A percentile compares a stretch with the other conserved stretches of the same genome.
Conservation (phyloP, 768 basidiomycete genomes). For the Dioszegia crocea region DNA sequence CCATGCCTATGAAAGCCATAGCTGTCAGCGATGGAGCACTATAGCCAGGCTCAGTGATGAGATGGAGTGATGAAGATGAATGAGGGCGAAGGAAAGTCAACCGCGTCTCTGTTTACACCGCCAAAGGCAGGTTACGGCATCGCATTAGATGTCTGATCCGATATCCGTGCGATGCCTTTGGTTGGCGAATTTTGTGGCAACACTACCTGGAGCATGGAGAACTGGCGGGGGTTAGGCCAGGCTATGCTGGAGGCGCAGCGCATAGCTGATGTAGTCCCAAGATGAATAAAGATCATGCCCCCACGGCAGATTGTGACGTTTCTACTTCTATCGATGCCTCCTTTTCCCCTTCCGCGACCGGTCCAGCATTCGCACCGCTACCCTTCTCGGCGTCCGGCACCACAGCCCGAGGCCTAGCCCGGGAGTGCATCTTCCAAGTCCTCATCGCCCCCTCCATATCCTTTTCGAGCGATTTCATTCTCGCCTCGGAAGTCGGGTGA, state of each 20-base stretch:
- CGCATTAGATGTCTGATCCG: too few relatives aligned
- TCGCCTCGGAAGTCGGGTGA: constrained; percentile 52
- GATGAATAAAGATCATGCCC: too few relatives aligned
- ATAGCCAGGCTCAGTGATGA: background rate
- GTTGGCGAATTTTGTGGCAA: too few relatives aligned
- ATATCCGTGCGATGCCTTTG: too few relatives aligned
- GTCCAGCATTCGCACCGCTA: background rate
- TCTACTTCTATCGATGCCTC: background rate
- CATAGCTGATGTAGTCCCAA: too few relatives aligned
- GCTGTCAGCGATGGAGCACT: background rate
- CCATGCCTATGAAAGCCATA: constrained; percentile 48
- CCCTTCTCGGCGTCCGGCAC: background rate
- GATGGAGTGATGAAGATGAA: background rate
- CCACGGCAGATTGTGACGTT: too few relatives aligned
- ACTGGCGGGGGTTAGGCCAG: too few relatives aligned
- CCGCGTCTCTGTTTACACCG: background rate
- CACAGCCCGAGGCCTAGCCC: background rate
- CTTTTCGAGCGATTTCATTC: constrained; percentile 41
- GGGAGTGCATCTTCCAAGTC: constrained; percentile 22
- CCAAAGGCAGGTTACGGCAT: background rate
- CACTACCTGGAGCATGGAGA: too few relatives aligned
- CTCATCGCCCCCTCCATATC: constrained; percentile 34
- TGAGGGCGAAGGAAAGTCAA: background rate
- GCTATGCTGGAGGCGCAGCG: too few relatives aligned
- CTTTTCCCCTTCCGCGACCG: background rate